Base-by-base conservation (phyloP, 2,329 filamentous ascomycete species). In the Setomelanomma holmii region DNA sequence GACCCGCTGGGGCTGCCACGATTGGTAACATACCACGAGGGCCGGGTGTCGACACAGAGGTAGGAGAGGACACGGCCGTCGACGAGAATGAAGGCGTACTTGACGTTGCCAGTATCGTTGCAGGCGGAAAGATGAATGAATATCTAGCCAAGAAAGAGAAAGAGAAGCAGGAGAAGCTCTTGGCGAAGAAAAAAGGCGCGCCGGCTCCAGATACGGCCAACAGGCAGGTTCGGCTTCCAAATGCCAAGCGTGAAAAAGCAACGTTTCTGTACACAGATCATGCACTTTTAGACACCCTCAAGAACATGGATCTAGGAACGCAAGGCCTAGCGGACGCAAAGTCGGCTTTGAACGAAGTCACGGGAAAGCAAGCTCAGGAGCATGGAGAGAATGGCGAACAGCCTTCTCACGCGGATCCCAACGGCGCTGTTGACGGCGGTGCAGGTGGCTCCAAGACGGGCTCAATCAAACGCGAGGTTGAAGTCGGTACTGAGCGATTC, bases 91-190 rank as follows among this genome's bases (percentile, higher is more conserved):
- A 93, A 51, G 90, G 90, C 20, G 89, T 93, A 7, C 79, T 95
- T 3, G 89, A 95, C 62, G 89, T 95, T 40, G 91, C 90, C n/a
- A 89, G 84, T 60, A 93, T 95, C 59, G 90, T 95, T 30, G 89
- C 89, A 1, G 89, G 86, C 62, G 90, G 90, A 24, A 89, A 91
- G 72, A 91, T 91, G 62, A 86, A 86, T 62, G 90, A 95, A 65
- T 93, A 92, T 64, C 78, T 95, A 5, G 90, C 89, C 8, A 90
- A 90, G 76, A 91, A 90, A 72, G 90, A 93, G 68, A 89, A 87
- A 69, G 89, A 93, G 68, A 93, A 90, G 80, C 80, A 82, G 4
- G 86, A 89, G 54, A 88, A 85, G 73, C 76, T 78, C 1, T 76
- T 83, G 52, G 79, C 82, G 19, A 85, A 83, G 61, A 89, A 88